Base-by-base conservation (phyloP, 140 eudicot genomes). In the Ambrosia hybrid region DNA sequence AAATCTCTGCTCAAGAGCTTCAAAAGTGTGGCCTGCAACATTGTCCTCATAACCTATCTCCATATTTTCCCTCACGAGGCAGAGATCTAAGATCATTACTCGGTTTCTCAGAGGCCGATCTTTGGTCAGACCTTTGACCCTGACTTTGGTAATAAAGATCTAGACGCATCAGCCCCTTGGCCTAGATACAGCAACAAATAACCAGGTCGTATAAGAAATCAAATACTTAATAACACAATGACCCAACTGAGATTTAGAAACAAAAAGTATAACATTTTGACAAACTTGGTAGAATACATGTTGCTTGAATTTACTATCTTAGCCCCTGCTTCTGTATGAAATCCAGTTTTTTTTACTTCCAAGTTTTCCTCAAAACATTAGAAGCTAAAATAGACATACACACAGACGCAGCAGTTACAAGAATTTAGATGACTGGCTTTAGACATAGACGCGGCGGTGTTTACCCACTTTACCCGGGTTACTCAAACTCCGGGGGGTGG, bases 1-100 rank as follows among this genome's bases (percentile, higher is more conserved):
- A 76, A 91, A 91, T 76, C 87, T 88, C 80, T 86, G 85, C 70
- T 91, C 96, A 77, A 91, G 94, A 67, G 83, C 91, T 82, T 91
- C 96, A 70, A 83, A 86, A 59, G 89, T 86, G 78, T 76, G 89
- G 33, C 70, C 51, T 55, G 75, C 39, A 51, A 45, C 73, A 70
- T 81, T 79, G 66, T 89, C 95, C 76, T 91, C 96, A 57, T 84
- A 89, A 15, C 96, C 88, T 74, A 86, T 77, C 11, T 86, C 96
- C 91, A 83, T 91, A 81, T 89, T 91, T 41, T 81, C n/a, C 89
- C 45, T 81, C 96, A 53, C 70, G 94, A 67, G 83, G 79, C 81
- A 81, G 86, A 71, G 88, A 76, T 84, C 93, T 78, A 15, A 82
- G 74, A 86, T 88, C 90, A 68, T 78, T 82, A 9, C 81, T 81